Base-by-base conservation (phyloP, 768 basidiomycete genomes). In the Amanita pallidorosea region DNA sequence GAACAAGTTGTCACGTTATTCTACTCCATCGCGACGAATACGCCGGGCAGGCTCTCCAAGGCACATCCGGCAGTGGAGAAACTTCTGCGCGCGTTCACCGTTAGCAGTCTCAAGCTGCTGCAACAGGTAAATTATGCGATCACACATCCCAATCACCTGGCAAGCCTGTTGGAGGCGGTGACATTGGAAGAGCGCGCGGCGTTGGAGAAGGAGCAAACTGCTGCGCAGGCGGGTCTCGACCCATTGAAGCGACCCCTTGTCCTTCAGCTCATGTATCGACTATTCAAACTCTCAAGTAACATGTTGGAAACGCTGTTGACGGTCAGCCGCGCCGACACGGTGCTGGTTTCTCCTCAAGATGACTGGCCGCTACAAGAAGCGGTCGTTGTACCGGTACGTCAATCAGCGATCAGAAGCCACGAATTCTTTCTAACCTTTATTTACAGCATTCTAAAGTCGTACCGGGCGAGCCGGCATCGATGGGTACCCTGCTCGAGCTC, bases 71-170 rank as follows among this genome's bases (percentile, higher is more conserved):
- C 75, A 2, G 73, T 82, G 15, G 74, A 74, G 47, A 81, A 78
- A 56, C 77, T 90, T 5, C 71, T 92, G 38, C 72, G 74, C 1
- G 79, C 78, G 15, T 92, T 89, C 63, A 78, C 81, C 2, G 70
- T 70, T 0, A 80, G 79, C 54, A 81, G 85, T 0, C 66, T 93
- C 17, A 70, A 80, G 29, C 77, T 95, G 22, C 71, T 96, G 1
- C 90, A 92, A 60, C 87, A 92, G 56, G 67, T 96, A 54, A 93
- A 92, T 64, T 92, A 93, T 56, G 87, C 89, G 0, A 73, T 95
- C 43, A 85, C 89, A 0, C 93, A 97, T 64, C 93, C 93, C 6
- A 88, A 93, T 59, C 85, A 92, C 58, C 75, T 96, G 11, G 81
- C 85, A 1, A 83, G 83, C 56, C 70, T 89, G 23, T 71, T 94